These are phyloP conservation scores for Metschnikowia arizonensis DNA, from an alignment of 805 yeast species.

Conservation along the genomic window DNA sequence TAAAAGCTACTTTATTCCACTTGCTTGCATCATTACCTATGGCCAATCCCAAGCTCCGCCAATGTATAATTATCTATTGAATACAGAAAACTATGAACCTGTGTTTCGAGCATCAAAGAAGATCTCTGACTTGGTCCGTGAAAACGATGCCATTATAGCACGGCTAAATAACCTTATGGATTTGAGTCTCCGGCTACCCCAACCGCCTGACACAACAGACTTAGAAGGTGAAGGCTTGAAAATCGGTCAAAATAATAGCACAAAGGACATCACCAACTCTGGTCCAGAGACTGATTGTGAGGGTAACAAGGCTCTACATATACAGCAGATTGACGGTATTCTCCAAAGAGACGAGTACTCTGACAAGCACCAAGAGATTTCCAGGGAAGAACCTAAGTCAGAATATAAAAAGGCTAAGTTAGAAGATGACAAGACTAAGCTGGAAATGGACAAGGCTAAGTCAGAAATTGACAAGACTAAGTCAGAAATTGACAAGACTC, in stretches of 20 bases:
- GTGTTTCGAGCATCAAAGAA: conserved; percentile 22
- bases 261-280: not conserved
- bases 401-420: not conserved
- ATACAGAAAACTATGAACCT: conserved; percentile 34
- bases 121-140: conserved; percentile 18
- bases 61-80: conserved; percentile 18
- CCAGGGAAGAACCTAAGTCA: not conserved
- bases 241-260: not conserved
- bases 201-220: conserved; percentile 7
- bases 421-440: not conserved
- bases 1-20: not conserved
- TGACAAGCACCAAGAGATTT: not conserved
- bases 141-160: conserved; percentile 24
- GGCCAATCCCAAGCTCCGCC: not conserved
- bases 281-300: not conserved
- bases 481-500: not conserved
- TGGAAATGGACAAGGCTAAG: not conserved
- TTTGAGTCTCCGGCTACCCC: conserved; percentile 12
- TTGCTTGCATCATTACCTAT: not conserved
- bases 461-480: not conserved
- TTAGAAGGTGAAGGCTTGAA: too few relatives aligned
- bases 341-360: not conserved
- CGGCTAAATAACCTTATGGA: conserved; percentile 24
- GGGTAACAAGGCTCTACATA: not conserved
- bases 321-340: not conserved